phyloP scores from a whole-genome alignment of 2,329 filamentous ascomycete species.

The Xylariaceae sp. region DNA sequence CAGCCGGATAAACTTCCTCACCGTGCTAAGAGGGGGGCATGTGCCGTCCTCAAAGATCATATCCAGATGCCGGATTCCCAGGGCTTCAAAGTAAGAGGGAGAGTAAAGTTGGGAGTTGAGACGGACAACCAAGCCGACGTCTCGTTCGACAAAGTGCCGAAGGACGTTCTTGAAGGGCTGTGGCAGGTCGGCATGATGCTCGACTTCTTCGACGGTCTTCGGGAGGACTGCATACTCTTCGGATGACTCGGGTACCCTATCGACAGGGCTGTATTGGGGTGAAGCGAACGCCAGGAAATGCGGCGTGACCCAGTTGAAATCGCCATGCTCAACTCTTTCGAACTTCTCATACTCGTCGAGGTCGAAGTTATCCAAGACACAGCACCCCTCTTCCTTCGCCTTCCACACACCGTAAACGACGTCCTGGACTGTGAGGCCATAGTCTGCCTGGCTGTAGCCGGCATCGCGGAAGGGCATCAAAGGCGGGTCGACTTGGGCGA shows the following conservation, averaged over 20 bases:
- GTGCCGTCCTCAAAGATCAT: constrained; percentile 99
- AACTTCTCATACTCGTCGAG: constrained; percentile 95
- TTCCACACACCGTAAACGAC: constrained; percentile 98
- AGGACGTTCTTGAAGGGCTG: constrained; percentile 94
- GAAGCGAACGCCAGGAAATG: constrained; percentile 95
- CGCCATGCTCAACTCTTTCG: constrained; percentile 93
- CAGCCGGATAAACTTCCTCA: constrained; percentile 89
- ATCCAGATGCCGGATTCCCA: constrained; percentile 92
- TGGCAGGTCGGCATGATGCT: constrained; percentile 64
- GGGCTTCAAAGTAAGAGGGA: constrained; percentile 90
- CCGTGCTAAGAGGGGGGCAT: constrained; percentile 81
- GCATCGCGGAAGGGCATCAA: constrained; percentile 99
- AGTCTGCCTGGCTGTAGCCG: constrained; percentile 97
- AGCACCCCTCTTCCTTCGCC: constrained; percentile 91
- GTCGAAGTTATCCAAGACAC: constrained; percentile 87
- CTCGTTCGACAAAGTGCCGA: constrained; percentile 77
- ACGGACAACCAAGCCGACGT: constrained; percentile 89
- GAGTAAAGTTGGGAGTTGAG: constrained; percentile 95
- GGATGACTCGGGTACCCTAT: constrained; percentile 65
- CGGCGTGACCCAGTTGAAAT: constrained; percentile 99
- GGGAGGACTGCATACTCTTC: constrained; percentile 71
- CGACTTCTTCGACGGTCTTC: constrained; percentile 66
- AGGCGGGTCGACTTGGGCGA: constrained; percentile 92
- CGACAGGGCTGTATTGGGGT: constrained; percentile 74
- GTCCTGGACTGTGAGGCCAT: constrained; percentile 91